Percentiles rank a stretch among this genome's conserved stretches.
Evolutionary conservation across 108 stramenopile genomes (phyloP).

Genomic region (Cylindrotheca closterium): DNA sequence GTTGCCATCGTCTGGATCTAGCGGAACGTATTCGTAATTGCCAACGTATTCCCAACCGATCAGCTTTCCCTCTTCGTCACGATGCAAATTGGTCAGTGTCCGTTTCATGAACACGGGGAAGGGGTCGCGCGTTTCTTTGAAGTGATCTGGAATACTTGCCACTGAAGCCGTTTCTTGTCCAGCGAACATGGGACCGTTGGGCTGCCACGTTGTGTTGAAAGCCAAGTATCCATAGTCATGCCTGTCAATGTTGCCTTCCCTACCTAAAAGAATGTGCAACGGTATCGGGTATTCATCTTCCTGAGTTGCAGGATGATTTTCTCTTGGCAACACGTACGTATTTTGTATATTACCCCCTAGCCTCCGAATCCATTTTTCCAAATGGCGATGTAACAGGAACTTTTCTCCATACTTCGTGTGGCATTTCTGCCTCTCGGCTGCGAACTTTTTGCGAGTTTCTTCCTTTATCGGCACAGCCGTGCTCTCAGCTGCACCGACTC

Average conservation of each 20-base stretch:
- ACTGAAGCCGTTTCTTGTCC: conserved; percentile 7
- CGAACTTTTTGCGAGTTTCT: too few relatives aligned
- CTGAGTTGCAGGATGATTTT: too few relatives aligned
- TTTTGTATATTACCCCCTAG: too few relatives aligned
- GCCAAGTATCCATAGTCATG: too few relatives aligned
- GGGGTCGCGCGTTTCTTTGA: neutral
- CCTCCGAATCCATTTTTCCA: too few relatives aligned
- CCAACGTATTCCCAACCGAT: conserved; percentile 15
- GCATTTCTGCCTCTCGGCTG: neutral
- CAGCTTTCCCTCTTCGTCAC: neutral
- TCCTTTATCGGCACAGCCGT: too few relatives aligned
- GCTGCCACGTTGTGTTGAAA: neutral
- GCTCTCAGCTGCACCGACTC: too few relatives aligned
- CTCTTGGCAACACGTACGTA: too few relatives aligned
- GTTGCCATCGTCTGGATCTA: neutral
- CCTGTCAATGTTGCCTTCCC: too few relatives aligned
- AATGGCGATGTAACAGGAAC: too few relatives aligned
- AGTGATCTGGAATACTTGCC: neutral
- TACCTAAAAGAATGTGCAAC: too few relatives aligned
- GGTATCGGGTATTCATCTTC: too few relatives aligned
- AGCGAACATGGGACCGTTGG: conserved; percentile 5
- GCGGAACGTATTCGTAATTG: conserved; percentile 2
- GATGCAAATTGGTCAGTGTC: neutral
- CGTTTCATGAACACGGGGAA: conserved; percentile 12
- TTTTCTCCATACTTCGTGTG: neutral